Evolutionary conservation across 2,329 filamentous ascomycete genomes (phyloP), one percentile per base, ranked within the genome.

Genomic region (Fusarium liriodendri): DNA sequence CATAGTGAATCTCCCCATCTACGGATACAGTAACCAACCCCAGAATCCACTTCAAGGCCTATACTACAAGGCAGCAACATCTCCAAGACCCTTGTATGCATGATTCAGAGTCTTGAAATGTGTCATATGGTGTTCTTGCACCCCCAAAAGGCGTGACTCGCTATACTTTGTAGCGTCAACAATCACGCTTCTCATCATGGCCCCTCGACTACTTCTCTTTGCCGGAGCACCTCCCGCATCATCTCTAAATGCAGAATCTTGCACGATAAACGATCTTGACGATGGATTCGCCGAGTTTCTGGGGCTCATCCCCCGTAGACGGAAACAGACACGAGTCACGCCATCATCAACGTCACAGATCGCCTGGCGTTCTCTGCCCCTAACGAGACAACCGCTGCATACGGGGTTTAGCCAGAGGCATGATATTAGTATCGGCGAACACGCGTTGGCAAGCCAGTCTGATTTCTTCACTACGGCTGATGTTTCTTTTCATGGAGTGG

Each of bases 401-500:
- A 88, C 88, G 0, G 87, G 89, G 32, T 84, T 89, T 77, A 89
- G 88, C n/a, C 89, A 89, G 70, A 80, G 80, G 14, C 85, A 87
- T 72, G 79, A 82, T 68, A 76, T 84, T 71, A 80, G 80, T 67
- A 75, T 83, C 47, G 71, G 76, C 52, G 66, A 80, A 52, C 64
- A 73, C 35, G 75, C 77, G 42, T 68, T 82, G 33, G 67, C 77
- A 54, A 81, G 79, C 50, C 80, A 81, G 52, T 79, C 82, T 8
- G 82, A 85, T 35, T 89, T 90, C 77, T 87, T 90, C 79, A 85
- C 84, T 20, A 84, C 85, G 2, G 82, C 84, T 4, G 82, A 84
- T 32, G 74, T 85, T 14, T 85, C 85, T 7, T 75, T 81, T 35
- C 76, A 78, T 6, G 61, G 64, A 65, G 37, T 65, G n/a, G 75